These are phyloP conservation scores for Crithidia sp. DNA, from an alignment of 208 protist genomes.

Conservation along the genomic window DNA sequence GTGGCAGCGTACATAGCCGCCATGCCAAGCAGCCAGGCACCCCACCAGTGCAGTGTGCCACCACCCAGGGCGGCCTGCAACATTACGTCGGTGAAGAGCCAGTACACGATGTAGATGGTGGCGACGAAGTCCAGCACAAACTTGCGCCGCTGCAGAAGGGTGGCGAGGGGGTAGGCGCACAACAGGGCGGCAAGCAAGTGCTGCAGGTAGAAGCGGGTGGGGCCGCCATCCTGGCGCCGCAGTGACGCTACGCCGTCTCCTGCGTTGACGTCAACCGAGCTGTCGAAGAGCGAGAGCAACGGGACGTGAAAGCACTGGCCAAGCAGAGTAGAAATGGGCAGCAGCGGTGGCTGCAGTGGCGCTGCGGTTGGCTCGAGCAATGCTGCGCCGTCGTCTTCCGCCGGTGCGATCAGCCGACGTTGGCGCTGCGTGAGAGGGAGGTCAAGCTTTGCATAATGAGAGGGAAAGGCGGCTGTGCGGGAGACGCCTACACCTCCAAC, in stretches of 20 bases:
- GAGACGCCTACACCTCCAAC: too few relatives aligned
- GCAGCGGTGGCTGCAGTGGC: neutral
- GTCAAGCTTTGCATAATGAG: too few relatives aligned
- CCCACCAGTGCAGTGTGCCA: slow-evolving; percentile 66
- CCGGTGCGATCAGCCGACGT: neutral
- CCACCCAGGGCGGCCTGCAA: slow-evolving; percentile 42
- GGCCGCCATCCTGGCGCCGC: slow-evolving; percentile 12
- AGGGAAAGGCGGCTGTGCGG: too few relatives aligned
- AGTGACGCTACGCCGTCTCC: neutral
- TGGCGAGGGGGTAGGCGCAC: slow-evolving; percentile 58
- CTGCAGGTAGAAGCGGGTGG: slow-evolving; percentile 63
- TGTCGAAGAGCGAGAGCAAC: slow-evolving; percentile 54
- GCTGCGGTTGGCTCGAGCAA: too few relatives aligned
- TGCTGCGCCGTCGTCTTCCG: slow-evolving; percentile 2
- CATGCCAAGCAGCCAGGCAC: slow-evolving; percentile 30
- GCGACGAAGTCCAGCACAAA: slow-evolving; percentile 80
- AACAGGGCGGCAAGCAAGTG: slow-evolving; percentile 54
- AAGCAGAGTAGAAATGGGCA: slow-evolving; percentile 11
- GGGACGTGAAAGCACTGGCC: slow-evolving; percentile 62
- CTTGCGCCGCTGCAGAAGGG: slow-evolving; percentile 78
- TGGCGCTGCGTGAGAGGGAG: too few relatives aligned
- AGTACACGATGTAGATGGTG: slow-evolving; percentile 79
- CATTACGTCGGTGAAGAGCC: slow-evolving; percentile 48
- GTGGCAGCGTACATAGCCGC: slow-evolving; percentile 49
- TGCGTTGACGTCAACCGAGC: slow-evolving; percentile 23